phyloP scores from a whole-genome alignment of 805 yeast genomes.

The Saturnispora sanitii region DNA sequence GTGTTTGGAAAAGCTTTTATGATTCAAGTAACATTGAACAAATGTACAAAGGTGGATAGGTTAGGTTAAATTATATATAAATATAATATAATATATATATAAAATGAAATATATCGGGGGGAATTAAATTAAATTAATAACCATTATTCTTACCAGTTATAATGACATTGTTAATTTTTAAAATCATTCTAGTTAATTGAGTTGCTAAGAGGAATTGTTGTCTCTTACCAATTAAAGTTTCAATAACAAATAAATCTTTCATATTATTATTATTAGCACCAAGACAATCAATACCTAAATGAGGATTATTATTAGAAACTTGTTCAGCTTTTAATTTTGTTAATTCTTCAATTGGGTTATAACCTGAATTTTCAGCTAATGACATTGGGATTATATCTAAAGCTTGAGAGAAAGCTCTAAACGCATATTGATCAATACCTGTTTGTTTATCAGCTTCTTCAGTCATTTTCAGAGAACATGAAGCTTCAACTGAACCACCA shows the following conservation, averaged over 20 bases:
- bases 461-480: constrained; percentile 84
- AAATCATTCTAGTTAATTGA: constrained; percentile 93
- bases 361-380: constrained; percentile 93
- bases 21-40: constrained; percentile 16
- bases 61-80: constrained; percentile 1
- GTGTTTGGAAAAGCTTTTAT: constrained; percentile 19
- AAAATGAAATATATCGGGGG: too few relatives aligned
- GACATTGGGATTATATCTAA: constrained; percentile 89
- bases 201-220: constrained; percentile 94
- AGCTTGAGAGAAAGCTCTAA: constrained; percentile 89
- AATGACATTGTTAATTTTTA: constrained; percentile 94
- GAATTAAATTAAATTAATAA: too few relatives aligned
- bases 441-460: constrained; percentile 87
- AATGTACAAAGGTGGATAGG: constrained; percentile 5
- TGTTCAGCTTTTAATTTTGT: constrained; percentile 79
- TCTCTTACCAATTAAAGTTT: constrained; percentile 94
- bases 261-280: constrained; percentile 83
- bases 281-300: constrained; percentile 89
- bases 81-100: too few relatives aligned
- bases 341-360: constrained; percentile 86
- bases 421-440: constrained; percentile 96
- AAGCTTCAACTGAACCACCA: constrained; percentile 97
- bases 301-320: constrained; percentile 56
- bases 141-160: constrained; percentile 37
- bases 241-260: constrained; percentile 90